Base-by-base conservation (phyloP, 192 early-diverging fungal genomes). In the Backusella tarrabulga region DNA sequence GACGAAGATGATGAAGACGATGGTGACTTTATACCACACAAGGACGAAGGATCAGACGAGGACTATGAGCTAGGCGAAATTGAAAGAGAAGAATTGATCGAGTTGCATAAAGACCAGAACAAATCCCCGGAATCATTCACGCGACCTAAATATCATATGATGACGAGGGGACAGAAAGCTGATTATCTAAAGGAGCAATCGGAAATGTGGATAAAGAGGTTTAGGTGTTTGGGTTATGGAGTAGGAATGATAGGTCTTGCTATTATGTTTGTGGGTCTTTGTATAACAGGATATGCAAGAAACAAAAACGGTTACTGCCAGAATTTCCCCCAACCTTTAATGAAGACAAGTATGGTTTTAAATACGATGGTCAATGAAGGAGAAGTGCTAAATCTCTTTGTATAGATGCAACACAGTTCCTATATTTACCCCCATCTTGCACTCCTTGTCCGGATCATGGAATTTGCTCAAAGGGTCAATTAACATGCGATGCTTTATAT, bases 361-460 rank as follows among this genome's bases (percentile, higher is more conserved):
- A 23, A 21, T 42, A 8, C n/a, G 17, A 35, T 23, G 4, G 26
- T n/a, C 68, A 19, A 32, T 34, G 40, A 42, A 6, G 29, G 40
- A 0, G 11, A 46, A 9, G 6, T 72, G 44, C 23, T 32, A 44
- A 72, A 32, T 14, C 29, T 34, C 1, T 72, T 44, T 32, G 42
- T 9, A 44, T 63, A 63, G 56, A 63, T 29, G 26, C 56, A 29
- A 29, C 56, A 63, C 56, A 29, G 11, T 29, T 63, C 56, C 29
- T 63, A 12, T 8, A 63, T 63, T 14, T 63, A 29, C 56, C 56
- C 14, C 56, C 56, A 0, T 63, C 41, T 4, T 72, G 71, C 35
- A 72, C 34, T 50, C 71, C 71, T 34, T 72, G 71, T 9, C 71
- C 71, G 11, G 40, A 40, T 44, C 40, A 72, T 44, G 71, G 71